A percentile compares a stretch with the other conserved stretches of the same genome.
Evolutionary conservation across 1,139 yeast species (phyloP).

Genomic region (Saccharomyces hybrid): DNA sequence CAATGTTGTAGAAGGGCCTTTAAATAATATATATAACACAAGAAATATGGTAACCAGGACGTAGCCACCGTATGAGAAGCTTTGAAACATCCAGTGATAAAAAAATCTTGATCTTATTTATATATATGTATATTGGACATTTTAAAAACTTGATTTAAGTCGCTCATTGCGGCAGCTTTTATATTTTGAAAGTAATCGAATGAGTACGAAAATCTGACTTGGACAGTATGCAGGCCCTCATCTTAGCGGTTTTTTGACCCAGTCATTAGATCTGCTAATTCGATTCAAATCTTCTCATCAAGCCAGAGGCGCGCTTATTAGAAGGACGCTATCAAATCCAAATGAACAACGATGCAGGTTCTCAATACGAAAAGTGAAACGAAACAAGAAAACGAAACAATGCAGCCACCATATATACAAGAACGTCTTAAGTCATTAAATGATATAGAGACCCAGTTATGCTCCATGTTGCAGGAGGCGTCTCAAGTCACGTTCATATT

Average conservation of each 20-base stretch:
- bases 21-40: background rate
- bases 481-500: conserved; percentile 35
- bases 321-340: background rate
- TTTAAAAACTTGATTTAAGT: background rate
- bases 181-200: background rate
- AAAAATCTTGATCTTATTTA: background rate
- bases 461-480: conserved; percentile 35
- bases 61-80: background rate
- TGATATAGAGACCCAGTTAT: conserved; percentile 35
- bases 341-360: background rate
- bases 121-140: background rate
- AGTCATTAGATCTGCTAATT: background rate
- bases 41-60: background rate
- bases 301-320: background rate
- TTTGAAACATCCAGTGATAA: background rate
- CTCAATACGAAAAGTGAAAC: background rate
- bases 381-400: conserved; percentile 3
- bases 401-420: conserved; percentile 34
- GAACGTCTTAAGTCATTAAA: conserved; percentile 35
- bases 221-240: background rate
- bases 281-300: background rate
- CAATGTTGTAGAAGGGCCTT: background rate
- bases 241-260: background rate
- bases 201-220: background rate
- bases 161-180: background rate